Base-by-base conservation (phyloP, 345 rosid species). In the Diplotaxis tenuifolia region DNA sequence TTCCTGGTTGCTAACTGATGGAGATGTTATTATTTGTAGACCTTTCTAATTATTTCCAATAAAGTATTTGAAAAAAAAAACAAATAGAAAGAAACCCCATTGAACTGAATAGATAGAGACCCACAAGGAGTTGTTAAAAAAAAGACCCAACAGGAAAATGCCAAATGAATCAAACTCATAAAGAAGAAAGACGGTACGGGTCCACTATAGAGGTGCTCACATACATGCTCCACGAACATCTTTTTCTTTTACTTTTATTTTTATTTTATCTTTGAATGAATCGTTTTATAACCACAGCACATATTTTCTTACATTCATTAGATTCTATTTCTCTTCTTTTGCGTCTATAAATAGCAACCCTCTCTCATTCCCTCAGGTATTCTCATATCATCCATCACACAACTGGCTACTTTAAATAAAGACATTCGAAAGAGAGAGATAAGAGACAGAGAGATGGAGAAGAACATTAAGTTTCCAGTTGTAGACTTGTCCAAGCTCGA, bases 401-500 rank as follows among this genome's bases (percentile, higher is more conserved):
- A 77, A 68, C 65, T 75, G 77, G 69, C 58, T 50, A 36, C 70
- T 64, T 64, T 25, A 18, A 42, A 62, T 23, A 34, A 16, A 67
- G 9, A 14, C n/a, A 14, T 69, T 62, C 36, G 15, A 55, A 76
- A 27, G 29, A 21, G 75, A 47, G 54, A 63, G 29, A 52, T 67
- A 72, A 63, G 14, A 52, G 61, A 63, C 32, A 69, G 65, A 65
- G 42, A 76, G 34, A 77, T 77, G 80, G 76, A 71, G 68, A 60
- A 59, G 68, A 77, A 60, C 72, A 77, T 54, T 16, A 54, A 57
- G 68, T 87, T 89, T 80, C 97, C 96, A 15, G 82, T 89, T 8
- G 92, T 91, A 67, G 80, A 83, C 88, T n/a, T 88, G 82, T 88
- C 76, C 76, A 87, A 84, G 62, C 75, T 89, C 27, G 81, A 85